phyloP scores from a whole-genome alignment of 495 filamentous ascomycete genomes.

The Tuber umbilicatum region DNA sequence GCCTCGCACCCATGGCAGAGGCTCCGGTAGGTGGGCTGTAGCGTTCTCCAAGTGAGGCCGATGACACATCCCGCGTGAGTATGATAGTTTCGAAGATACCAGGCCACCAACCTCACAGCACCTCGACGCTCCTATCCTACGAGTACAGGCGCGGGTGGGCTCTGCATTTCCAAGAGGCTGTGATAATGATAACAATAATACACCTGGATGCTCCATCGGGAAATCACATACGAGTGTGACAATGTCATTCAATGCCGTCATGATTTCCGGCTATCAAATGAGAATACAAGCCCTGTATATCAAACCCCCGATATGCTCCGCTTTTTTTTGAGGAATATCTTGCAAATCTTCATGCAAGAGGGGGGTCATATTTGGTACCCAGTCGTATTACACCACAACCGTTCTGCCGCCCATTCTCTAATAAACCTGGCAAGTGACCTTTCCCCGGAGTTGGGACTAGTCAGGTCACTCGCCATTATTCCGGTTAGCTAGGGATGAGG shows the following conservation, averaged over 20 bases:
- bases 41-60: background rate
- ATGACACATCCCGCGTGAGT: background rate
- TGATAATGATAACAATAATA: background rate
- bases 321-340: background rate
- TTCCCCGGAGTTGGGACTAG: background rate
- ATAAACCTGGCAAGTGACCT: background rate
- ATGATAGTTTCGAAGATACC: background rate
- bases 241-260: background rate
- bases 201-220: background rate
- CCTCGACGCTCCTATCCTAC: background rate
- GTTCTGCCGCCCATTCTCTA: background rate
- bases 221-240: background rate
- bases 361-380: background rate
- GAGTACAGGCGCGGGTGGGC: background rate
- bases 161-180: background rate
- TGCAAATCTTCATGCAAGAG: background rate
- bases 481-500: background rate
- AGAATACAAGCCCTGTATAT: background rate
- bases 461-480: background rate
- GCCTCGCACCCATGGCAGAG: background rate
- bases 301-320: background rate
- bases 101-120: background rate
- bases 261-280: background rate
- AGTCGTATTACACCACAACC: background rate
- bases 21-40: background rate